Base-by-base conservation (phyloP, 2,329 filamentous ascomycete genomes). In the Aureobasidium leucospermi region DNA sequence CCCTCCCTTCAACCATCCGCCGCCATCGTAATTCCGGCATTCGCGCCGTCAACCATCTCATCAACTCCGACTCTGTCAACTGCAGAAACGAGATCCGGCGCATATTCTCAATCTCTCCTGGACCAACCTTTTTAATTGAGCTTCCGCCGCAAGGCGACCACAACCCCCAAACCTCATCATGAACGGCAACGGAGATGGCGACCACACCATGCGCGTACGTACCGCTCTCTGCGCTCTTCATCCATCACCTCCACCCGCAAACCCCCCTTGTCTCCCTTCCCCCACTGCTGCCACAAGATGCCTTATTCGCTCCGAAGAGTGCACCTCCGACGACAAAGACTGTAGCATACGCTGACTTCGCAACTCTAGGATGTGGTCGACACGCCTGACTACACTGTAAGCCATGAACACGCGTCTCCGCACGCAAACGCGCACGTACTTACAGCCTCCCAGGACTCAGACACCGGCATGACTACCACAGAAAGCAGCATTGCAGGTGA, bases 401-500 rank as follows among this genome's bases (percentile, higher is more conserved):
- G 58, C 46, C n/a, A n/a, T 28, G 36, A 47, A 58, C 52, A 19
- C 52, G 42, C 34, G 6, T 8, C 15, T 34, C 11, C 31, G 8
- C 6, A 15, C 11, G 23, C 28, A 4, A 46, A 31, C 32, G 16
- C 36, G n/a, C 34, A 46, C 16, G 8, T 16, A 59, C 32, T 59
- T 28, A 59, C 32, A 47, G 7, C 2, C n/a, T 11, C 4, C 6
- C 6, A 59, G 58, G 84, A 87, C 70, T 85, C 84, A 7, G 84
- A 87, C 67, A 85, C 83, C 60, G 83, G 85, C 65, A 82, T 82
- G 39, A 85, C 86, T 66, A 85, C 84, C 48, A 84, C 82, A 60
- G 90, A 89, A 58, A 96, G 90, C 77, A 96, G 92, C 73, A 85
- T 96, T 66, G 85, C 82, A 59, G 93, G 91, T 58, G 93, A 96